Evolutionary conservation across 192 early-diverging fungal genomes (phyloP).

Genomic region (Coemansia sp.): DNA sequence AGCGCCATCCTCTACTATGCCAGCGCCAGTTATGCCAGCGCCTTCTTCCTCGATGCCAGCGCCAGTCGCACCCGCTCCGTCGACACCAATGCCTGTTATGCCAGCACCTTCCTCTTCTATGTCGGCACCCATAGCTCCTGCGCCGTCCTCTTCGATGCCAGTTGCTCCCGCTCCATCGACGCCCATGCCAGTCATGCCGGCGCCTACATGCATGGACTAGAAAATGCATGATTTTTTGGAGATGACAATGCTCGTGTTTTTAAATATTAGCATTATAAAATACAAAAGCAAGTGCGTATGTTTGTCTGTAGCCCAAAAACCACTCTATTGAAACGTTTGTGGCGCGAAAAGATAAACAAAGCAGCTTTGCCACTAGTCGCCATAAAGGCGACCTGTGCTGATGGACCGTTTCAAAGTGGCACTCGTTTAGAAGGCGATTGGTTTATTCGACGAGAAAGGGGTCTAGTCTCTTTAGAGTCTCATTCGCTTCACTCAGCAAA

Average conservation of each 20-base stretch:
- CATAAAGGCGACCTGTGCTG: no score
- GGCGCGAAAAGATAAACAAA: neutral
- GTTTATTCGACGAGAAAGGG: neutral
- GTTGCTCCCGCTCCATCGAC: neutral
- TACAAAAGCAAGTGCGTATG: neutral
- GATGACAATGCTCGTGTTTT: neutral
- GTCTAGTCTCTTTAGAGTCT: neutral
- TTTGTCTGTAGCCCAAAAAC: neutral
- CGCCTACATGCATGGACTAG: constrained; percentile 10
- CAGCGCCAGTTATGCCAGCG: neutral
- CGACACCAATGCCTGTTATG: neutral
- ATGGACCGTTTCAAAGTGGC: no score
- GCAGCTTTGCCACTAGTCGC: neutral
- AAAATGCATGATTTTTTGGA: neutral
- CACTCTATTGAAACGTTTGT: neutral
- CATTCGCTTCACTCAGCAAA: neutral
- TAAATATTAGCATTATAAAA: neutral
- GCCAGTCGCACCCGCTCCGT: neutral
- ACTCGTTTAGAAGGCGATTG: no score
- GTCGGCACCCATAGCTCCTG: neutral
- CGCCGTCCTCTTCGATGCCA: constrained; percentile 7
- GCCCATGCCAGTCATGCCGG: constrained; percentile 3
- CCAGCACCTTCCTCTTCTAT: constrained; percentile 5
- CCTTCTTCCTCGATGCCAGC: constrained; percentile 1
- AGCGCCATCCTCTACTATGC: no score